Evolutionary conservation across 192 early-diverging fungal genomes (phyloP), one percentile per base, ranked within the genome.

Genomic region (Backusella sp.): DNA sequence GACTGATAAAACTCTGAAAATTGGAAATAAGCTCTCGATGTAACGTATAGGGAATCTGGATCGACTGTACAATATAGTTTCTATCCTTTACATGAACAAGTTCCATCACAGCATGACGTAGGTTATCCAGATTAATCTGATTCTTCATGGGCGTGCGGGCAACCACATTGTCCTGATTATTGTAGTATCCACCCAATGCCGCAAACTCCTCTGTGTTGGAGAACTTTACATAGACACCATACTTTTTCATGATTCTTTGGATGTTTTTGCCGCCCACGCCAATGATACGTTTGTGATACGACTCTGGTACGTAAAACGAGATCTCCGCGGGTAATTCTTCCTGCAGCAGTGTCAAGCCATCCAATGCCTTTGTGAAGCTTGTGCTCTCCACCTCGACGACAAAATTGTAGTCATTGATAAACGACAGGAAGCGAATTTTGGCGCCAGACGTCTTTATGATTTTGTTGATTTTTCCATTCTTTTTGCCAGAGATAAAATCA

Each of bases 401-500:
- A 86, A 95, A 94, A 75, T 96, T 95, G 82, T 89, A 92, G 15
- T 90, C 91, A 59, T 90, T 93, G 30, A 65, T 36, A 66, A 84
- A 88, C 3, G 82, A 83, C 36, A 88, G 82, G 81, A 96, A 94
- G 9, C 82, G 80, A 32, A 96, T 90, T 44, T 87, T 85, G 76
- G 90, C 92, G 0, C 89, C 90, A 6, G 90, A 89, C 1, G 87
- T 83, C 75, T 93, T 94, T 74, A 89, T 90, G 70, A 96, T 96
- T 72, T 92, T 88, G 84, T 95, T 96, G 78, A 95, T 93, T 75
- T 96, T 96, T 66, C 94, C 94, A 71, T 90, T 93, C 83, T 96
- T 96, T 81, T 96, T 96, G 52, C 94, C 94, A 70, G 91, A 93
- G 72, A 96, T 96, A 77, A 94, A 96, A 49, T 96, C 94, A 12